phyloP scores from a whole-genome alignment of 495 filamentous ascomycete genomes.

The Aspergillus cavernicola region DNA sequence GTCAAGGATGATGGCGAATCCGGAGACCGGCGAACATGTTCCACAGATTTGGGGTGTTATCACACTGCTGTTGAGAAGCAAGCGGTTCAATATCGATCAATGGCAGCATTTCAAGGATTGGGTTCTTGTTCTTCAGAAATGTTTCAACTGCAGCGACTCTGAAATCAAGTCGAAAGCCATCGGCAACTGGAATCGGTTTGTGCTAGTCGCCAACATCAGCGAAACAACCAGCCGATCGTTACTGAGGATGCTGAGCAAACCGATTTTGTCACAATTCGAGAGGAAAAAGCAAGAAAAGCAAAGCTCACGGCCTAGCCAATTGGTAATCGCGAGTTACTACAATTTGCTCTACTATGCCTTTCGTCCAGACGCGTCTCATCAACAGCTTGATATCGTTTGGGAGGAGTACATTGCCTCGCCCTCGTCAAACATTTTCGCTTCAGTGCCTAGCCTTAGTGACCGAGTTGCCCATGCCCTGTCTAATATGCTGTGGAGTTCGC shows the following conservation, averaged over 20 bases:
- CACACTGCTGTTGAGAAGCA: constrained; percentile 67
- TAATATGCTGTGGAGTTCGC: constrained; percentile 63
- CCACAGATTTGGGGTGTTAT: constrained; percentile 86
- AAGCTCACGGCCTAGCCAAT: constrained; percentile 52
- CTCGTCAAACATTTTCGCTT: constrained; percentile 32
- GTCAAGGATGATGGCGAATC: constrained; percentile 61
- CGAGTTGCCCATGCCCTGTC: constrained; percentile 62
- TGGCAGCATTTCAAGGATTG: constrained; percentile 73
- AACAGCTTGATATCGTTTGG: constrained; percentile 75
- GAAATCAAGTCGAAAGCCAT: constrained; percentile 72
- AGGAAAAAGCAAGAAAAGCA: constrained; percentile 56
- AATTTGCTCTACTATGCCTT: constrained; percentile 85
- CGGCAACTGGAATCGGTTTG: constrained; percentile 76
- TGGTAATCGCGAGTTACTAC: constrained; percentile 65
- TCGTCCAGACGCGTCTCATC: constrained; percentile 57
- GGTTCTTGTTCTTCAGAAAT: constrained; percentile 71
- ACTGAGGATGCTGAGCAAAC: constrained; percentile 63
- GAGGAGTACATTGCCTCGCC: constrained; percentile 62
- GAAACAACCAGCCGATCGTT: constrained; percentile 56
- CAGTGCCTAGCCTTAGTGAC: constrained; percentile 33
- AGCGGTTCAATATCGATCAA: constrained; percentile 55
- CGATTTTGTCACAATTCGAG: constrained; percentile 66
- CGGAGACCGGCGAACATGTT: constrained; percentile 62
- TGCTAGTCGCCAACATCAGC: constrained; percentile 63
- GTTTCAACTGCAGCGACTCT: constrained; percentile 76